Evolutionary conservation across 2,329 filamentous ascomycete genomes (phyloP).

Genomic region (Fusarium kyushuense): DNA sequence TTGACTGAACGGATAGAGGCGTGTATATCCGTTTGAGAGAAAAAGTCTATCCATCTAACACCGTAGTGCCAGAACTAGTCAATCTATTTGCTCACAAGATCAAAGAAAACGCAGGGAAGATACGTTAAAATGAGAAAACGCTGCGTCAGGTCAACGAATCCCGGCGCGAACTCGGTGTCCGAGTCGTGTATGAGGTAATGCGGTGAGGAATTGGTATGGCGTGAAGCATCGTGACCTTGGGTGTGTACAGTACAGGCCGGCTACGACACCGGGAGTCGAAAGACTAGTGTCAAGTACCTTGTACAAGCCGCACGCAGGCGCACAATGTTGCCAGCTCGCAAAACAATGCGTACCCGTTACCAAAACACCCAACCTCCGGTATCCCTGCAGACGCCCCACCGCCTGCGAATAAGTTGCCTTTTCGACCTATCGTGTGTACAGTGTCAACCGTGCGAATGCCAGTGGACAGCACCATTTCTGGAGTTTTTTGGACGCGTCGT

Average conservation of each 20-base stretch:
- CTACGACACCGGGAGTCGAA: constrained; percentile 45
- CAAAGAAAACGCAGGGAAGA: constrained; percentile 35
- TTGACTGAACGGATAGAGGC: constrained; percentile 2
- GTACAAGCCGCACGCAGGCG: constrained; percentile 28
- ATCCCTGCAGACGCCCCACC: constrained; percentile 41
- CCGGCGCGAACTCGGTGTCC: constrained; percentile 48
- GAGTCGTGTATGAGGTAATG: constrained; percentile 50
- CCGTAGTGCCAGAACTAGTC: constrained; percentile 42
- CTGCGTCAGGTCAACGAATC: constrained; percentile 45
- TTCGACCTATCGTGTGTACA: constrained; percentile 33
- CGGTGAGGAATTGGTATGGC: constrained; percentile 48
- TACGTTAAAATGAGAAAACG: constrained; percentile 37
- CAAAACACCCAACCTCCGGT: constrained; percentile 44
- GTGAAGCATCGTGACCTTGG: constrained; percentile 45
- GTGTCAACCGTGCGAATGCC: constrained; percentile 35
- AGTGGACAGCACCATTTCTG: constrained; percentile 30
- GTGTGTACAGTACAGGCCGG: constrained; percentile 41
- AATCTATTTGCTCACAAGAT: constrained; percentile 36
- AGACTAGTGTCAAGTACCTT: constrained; percentile 32
- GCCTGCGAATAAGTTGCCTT: constrained; percentile 26
- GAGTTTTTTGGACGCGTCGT: constrained; percentile 39
- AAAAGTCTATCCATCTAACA: constrained; percentile 25
- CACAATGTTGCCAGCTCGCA: constrained; percentile 12
- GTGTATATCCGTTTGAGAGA: constrained; percentile 14
- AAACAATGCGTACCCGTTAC: constrained; percentile 45